phyloP scores from a whole-genome alignment of 257 asterid species.

The Nicotiana tomentosiformis region DNA sequence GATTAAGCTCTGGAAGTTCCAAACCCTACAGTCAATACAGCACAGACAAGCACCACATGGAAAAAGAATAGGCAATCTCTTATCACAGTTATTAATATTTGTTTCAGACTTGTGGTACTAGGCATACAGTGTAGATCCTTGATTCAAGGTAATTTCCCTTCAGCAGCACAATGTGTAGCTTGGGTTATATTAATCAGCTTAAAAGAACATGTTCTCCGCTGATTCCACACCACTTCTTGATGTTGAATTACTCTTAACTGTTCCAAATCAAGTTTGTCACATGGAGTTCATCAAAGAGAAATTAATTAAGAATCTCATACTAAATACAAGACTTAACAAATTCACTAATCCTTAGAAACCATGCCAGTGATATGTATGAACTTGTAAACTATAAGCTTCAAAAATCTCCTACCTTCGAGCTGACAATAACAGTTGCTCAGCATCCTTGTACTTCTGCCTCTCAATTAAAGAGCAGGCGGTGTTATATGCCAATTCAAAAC shows the following conservation, averaged over 20 bases:
- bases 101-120: neutral
- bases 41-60: neutral
- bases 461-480: slow-evolving; percentile 86
- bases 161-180: neutral
- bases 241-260: neutral
- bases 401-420: slow-evolving; percentile 52
- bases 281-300: neutral
- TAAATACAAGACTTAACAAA: neutral
- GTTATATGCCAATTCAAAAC: slow-evolving; percentile 85
- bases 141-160: neutral
- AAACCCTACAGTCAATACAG: neutral
- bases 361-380: neutral
- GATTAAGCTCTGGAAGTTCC: neutral
- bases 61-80: neutral
- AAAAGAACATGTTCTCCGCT: neutral
- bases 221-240: neutral
- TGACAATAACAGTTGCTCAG: slow-evolving; percentile 77
- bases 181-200: neutral
- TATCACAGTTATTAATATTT: no score
- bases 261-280: neutral
- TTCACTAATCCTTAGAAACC: neutral
- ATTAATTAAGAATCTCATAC: neutral
- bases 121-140: neutral
- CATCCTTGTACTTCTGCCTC: slow-evolving; percentile 52
- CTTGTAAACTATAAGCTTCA: neutral